Percentiles rank a stretch among this genome's conserved stretches.
These are phyloP conservation scores for Inga oerstediana DNA, from an alignment of 306 rosid species.

Conservation along the genomic window DNA sequence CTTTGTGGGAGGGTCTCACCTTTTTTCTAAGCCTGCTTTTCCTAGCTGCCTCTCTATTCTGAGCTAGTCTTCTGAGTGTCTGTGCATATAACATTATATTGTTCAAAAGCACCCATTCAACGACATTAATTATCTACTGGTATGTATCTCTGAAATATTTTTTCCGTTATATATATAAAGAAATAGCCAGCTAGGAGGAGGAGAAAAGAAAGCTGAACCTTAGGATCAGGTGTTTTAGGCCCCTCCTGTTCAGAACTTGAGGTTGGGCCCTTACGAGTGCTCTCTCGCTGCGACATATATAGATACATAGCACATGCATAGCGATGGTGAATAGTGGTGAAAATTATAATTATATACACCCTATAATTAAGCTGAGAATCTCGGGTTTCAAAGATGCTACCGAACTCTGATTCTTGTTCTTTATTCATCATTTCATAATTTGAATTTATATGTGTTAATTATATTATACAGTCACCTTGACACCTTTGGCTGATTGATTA, in stretches of 20 bases:
- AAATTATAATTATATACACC: slow-evolving; percentile 11
- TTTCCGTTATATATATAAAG: background rate
- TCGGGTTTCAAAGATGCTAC: slow-evolving; percentile 37
- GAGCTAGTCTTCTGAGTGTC: slow-evolving; percentile 99
- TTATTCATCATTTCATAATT: background rate
- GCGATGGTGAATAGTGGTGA: slow-evolving; percentile 3
- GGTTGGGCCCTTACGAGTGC: slow-evolving; percentile 77
- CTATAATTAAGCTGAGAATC: slow-evolving; percentile 27
- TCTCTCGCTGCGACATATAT: slow-evolving; percentile 56
- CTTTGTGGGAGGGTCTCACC: slow-evolving; percentile 41
- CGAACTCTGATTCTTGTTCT: slow-evolving; percentile 28
- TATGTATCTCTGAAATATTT: background rate
- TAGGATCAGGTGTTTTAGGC: slow-evolving; percentile 95
- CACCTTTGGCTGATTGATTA: slow-evolving; percentile 54
- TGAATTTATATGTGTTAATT: background rate
- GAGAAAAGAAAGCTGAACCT: slow-evolving; percentile 46
- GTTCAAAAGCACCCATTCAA: background rate
- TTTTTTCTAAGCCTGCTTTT: slow-evolving; percentile 99
- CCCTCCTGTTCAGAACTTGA: slow-evolving; percentile 97
- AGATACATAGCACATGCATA: slow-evolving; percentile 10
- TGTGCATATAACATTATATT: slow-evolving; percentile 33
- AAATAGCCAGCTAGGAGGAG: background rate
- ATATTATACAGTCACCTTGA: slow-evolving; percentile 50
- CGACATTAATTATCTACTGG: background rate
- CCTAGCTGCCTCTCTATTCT: slow-evolving; percentile 99